Evolutionary conservation across 352 stramenopile genomes (phyloP).

Genomic region (Pythium phragmiticola): DNA sequence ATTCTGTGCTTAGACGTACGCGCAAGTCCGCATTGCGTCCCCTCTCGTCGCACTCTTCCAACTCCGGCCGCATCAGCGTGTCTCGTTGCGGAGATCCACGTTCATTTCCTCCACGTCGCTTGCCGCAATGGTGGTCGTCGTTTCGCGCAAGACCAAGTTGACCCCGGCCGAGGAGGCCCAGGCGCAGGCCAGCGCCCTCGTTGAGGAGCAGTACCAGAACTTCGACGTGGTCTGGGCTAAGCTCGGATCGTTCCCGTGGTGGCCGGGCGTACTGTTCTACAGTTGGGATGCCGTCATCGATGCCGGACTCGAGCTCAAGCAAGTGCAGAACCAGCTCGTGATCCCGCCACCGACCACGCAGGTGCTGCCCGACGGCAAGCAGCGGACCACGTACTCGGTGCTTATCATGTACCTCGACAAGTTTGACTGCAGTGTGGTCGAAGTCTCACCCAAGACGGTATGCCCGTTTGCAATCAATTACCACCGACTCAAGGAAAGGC

Average conservation of each 20-base stretch:
- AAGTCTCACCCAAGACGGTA: slow-evolving; percentile 31
- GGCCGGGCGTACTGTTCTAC: slow-evolving; percentile 74
- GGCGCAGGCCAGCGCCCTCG: slow-evolving; percentile 31
- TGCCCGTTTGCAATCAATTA: slow-evolving; percentile 60
- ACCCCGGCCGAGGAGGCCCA: slow-evolving; percentile 29
- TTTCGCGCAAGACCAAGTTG: slow-evolving; percentile 21
- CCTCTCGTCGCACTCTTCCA: not conserved
- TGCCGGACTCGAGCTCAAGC: slow-evolving; percentile 43
- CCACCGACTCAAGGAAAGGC: slow-evolving; percentile 23
- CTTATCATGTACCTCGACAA: slow-evolving; percentile 31
- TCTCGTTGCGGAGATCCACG: slow-evolving; percentile 9
- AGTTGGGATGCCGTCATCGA: slow-evolving; percentile 50
- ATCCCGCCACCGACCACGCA: slow-evolving; percentile 43
- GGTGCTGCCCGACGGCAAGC: slow-evolving; percentile 29
- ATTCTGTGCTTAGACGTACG: not conserved
- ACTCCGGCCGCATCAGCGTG: not conserved
- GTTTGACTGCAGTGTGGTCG: slow-evolving; percentile 30
- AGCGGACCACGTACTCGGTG: slow-evolving; percentile 20
- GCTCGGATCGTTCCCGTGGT: slow-evolving; percentile 69
- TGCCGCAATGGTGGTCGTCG: slow-evolving; percentile 20
- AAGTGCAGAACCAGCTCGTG: slow-evolving; percentile 33
- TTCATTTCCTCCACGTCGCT: not conserved
- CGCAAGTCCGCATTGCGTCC: not conserved
- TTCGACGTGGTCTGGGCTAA: slow-evolving; percentile 83
- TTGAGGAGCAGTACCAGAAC: slow-evolving; percentile 61